A percentile compares a stretch with the other conserved stretches of the same genome.
These are phyloP conservation scores for Gaeumannomyces tritici DNA, from an alignment of 2,329 filamentous ascomycete species.

Conservation along the genomic window DNA sequence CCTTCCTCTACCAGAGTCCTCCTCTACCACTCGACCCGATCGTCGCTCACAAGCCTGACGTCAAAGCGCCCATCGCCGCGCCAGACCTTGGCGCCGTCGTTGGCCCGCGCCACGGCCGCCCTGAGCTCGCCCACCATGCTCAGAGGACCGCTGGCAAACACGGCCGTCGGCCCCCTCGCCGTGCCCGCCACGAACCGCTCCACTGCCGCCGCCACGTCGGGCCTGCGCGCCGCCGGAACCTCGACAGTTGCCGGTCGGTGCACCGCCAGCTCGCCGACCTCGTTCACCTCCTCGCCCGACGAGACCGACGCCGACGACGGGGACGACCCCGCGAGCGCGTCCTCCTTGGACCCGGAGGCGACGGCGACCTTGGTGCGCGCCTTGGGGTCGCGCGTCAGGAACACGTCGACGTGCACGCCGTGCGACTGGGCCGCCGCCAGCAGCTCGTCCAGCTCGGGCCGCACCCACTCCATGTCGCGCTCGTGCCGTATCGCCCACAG, in stretches of 20 bases:
- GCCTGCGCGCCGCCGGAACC: constrained; percentile 20
- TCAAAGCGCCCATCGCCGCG: constrained; percentile 45
- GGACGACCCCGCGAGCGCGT: constrained; percentile 15
- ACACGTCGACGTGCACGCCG: constrained; percentile 44
- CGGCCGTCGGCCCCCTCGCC: constrained; percentile 37
- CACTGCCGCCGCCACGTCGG: constrained; percentile 36
- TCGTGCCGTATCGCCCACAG: constrained; percentile 53
- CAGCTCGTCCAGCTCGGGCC: constrained; percentile 42
- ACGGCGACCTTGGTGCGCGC: constrained; percentile 3
- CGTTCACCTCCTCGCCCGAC: constrained; percentile 13
- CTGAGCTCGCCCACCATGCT: constrained; percentile 51
- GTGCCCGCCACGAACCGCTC: constrained; percentile 36
- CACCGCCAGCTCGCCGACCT: constrained; percentile 7
- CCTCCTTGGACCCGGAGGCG: constrained; percentile 14
- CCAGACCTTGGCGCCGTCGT: constrained; percentile 45
- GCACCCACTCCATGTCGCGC: constrained; percentile 48
- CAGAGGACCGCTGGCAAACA: constrained; percentile 52
- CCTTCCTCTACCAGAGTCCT: too few relatives aligned
- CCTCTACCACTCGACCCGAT: constrained; percentile 42
- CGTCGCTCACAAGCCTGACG: constrained; percentile 49
- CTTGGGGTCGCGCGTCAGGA: constrained; percentile 42
- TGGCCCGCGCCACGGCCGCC: constrained; percentile 40
- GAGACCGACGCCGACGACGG: constrained; percentile 10
- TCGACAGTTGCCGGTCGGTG: constrained; percentile 13
- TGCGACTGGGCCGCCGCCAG: constrained; percentile 19